A percentile compares a stretch with the other conserved stretches of the same genome.
phyloP scores from a whole-genome alignment of 108 stramenopile species.

The Nitzschia inconspicua region DNA sequence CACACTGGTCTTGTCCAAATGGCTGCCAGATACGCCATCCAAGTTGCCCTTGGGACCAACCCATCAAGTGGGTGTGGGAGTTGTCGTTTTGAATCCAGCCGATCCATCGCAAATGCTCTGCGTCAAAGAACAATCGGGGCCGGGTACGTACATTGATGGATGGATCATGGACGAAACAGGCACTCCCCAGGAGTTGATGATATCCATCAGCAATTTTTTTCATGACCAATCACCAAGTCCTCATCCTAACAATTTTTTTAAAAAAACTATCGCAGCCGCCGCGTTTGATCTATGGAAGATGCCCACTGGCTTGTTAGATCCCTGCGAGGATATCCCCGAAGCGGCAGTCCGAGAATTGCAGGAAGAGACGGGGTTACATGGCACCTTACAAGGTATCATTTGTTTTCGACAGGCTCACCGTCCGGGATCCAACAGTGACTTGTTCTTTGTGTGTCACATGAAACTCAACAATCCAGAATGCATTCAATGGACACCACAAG shows the following conservation, averaged over 20 bases:
- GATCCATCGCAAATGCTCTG: conserved; percentile 65
- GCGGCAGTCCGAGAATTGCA: conserved; percentile 71
- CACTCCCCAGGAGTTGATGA: too few relatives aligned
- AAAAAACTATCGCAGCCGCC: conserved; percentile 36
- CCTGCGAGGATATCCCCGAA: conserved; percentile 72
- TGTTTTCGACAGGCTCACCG: conserved; percentile 69
- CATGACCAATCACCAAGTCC: background rate
- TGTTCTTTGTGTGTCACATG: conserved; percentile 77
- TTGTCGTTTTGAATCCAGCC: conserved; percentile 60
- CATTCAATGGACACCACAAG: conserved; percentile 14
- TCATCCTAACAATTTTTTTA: background rate
- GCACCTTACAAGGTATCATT: conserved; percentile 46
- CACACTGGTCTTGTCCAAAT: conserved; percentile 54
- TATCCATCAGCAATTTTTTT: background rate
- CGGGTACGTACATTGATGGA: conserved; percentile 15
- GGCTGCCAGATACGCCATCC: conserved; percentile 55
- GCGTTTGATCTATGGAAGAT: conserved; percentile 70
- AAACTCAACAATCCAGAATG: background rate
- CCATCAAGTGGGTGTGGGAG: conserved; percentile 80
- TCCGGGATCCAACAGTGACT: conserved; percentile 39
- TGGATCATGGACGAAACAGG: too few relatives aligned
- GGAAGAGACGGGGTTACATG: conserved; percentile 76
- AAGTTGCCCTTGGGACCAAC: conserved; percentile 72
- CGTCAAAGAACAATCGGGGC: conserved; percentile 72
- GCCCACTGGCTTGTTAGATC: conserved; percentile 84